phyloP scores from a whole-genome alignment of 2,329 filamentous ascomycete genomes.

The Zymoseptoria pseudotritici region DNA sequence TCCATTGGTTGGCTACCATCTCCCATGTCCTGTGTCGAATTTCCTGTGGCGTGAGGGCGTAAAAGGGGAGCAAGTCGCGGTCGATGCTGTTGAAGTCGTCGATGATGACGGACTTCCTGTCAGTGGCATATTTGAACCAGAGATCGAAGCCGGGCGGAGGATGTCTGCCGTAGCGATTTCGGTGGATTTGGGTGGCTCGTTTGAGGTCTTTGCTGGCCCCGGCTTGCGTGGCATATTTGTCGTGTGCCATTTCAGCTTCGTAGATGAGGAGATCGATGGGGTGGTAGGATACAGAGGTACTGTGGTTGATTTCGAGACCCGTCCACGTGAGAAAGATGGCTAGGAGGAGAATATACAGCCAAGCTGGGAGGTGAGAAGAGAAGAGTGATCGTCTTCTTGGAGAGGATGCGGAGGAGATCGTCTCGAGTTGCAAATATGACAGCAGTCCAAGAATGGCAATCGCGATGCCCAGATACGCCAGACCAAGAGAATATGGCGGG shows the following conservation, averaged over 20 bases:
- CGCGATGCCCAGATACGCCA: constrained; percentile 17
- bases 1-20: constrained; percentile 47
- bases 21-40: constrained; percentile 48
- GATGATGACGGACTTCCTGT: constrained; percentile 45
- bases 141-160: constrained; percentile 54
- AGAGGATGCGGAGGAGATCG: constrained; percentile 4
- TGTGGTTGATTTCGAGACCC: constrained; percentile 35
- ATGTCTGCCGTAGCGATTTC: constrained; percentile 44
- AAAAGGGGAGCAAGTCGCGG: constrained; percentile 50
- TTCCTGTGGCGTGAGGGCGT: constrained; percentile 42
- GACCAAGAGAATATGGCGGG: constrained; percentile 19
- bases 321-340: constrained; percentile 38
- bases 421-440: constrained; percentile 21
- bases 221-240: constrained; percentile 43
- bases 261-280: constrained; percentile 51
- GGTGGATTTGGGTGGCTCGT: constrained; percentile 47
- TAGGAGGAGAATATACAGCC: constrained; percentile 33
- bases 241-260: constrained; percentile 41
- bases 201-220: constrained; percentile 41
- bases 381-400: constrained; percentile 2
- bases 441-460: constrained; percentile 26
- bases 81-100: constrained; percentile 56
- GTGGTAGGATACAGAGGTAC: constrained; percentile 38
- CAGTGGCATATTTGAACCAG: constrained; percentile 52
- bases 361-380: constrained; percentile 18